phyloP scores from a whole-genome alignment of 148 eudicot genomes.

The Heliosperma pusillum region DNA sequence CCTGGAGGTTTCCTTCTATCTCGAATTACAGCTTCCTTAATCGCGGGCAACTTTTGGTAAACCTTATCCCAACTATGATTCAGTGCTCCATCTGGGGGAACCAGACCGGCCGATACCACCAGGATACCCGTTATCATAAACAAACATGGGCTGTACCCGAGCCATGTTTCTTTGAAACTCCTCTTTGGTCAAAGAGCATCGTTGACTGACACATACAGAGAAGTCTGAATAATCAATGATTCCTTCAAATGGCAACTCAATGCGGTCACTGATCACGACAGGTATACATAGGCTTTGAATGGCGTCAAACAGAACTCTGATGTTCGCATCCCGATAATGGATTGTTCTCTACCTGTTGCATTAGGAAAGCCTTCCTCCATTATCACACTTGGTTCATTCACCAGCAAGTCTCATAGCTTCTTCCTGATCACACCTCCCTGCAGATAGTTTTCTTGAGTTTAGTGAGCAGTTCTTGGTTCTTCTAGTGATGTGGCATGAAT shows the following conservation, averaged over 20 bases:
- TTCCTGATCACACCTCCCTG: constrained; percentile 89
- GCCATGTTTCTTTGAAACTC: constrained; percentile 59
- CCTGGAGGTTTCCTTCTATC: constrained; percentile 76
- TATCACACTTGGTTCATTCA: constrained; percentile 59
- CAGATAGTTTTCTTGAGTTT: not conserved
- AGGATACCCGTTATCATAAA: constrained; percentile 63
- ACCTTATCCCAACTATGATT: constrained; percentile 84
- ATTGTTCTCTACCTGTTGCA: constrained; percentile 88
- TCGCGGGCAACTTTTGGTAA: constrained; percentile 67
- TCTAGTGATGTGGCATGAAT: too few species aligned
- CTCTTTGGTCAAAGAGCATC: constrained; percentile 71
- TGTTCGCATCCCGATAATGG: constrained; percentile 82
- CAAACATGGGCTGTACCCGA: constrained; percentile 57
- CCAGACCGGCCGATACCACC: constrained; percentile 84
- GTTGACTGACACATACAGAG: constrained; percentile 59
- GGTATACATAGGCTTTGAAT: constrained; percentile 95
- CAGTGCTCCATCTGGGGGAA: constrained; percentile 74
- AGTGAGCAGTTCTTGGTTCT: not conserved
- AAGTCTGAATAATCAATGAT: constrained; percentile 81
- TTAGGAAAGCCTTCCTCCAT: constrained; percentile 99
- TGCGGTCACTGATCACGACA: constrained; percentile 73
- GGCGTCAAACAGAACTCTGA: constrained; percentile 95
- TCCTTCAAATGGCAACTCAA: constrained; percentile 95
- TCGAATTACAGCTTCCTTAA: constrained; percentile 72
- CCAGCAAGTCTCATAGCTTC: constrained; percentile 76